Conservation (phyloP, 2,329 filamentous ascomycete species). For the Verticillium dahliae region DNA sequence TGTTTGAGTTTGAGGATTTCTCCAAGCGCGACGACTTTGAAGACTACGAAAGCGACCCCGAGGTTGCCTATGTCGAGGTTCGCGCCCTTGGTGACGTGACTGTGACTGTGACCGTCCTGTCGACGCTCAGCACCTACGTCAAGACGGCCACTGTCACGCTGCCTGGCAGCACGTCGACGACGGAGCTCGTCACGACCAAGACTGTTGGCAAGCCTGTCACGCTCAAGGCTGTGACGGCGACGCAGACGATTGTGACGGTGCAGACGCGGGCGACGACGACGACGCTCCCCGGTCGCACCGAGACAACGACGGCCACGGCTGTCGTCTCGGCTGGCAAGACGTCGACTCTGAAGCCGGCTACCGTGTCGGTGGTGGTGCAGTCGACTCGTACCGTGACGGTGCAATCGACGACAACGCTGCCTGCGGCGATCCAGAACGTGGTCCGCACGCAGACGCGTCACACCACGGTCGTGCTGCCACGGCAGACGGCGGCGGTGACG, state of each 20-base stretch:
- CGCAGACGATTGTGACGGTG: background rate
- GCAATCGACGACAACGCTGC: background rate
- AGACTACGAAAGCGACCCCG: too few species aligned
- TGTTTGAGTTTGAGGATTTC: background rate
- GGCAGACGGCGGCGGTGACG: conserved; percentile 6
- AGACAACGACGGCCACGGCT: background rate
- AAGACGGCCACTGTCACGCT: conserved; percentile 12
- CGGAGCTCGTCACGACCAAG: background rate
- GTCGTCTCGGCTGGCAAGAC: conserved; percentile 5
- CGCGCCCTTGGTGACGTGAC: background rate
- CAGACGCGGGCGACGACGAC: conserved; percentile 1
- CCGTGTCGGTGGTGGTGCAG: conserved; percentile 7
- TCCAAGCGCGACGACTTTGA: background rate
- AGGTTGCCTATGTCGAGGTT: background rate
- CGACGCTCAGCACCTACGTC: conserved; percentile 8
- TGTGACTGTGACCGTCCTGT: background rate
- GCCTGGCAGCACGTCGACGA: conserved; percentile 2
- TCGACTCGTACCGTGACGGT: conserved; percentile 6
- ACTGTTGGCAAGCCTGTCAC: conserved; percentile 4
- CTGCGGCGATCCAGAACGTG: background rate
- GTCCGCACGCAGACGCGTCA: conserved; percentile 3
- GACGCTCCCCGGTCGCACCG: background rate
- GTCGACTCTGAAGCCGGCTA: conserved; percentile 5
- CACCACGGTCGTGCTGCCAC: conserved; percentile 8
- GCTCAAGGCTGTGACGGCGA: conserved; percentile 2